Conservation (phyloP, 2,329 filamentous ascomycete genomes). For the Fusarium sp. region DNA sequence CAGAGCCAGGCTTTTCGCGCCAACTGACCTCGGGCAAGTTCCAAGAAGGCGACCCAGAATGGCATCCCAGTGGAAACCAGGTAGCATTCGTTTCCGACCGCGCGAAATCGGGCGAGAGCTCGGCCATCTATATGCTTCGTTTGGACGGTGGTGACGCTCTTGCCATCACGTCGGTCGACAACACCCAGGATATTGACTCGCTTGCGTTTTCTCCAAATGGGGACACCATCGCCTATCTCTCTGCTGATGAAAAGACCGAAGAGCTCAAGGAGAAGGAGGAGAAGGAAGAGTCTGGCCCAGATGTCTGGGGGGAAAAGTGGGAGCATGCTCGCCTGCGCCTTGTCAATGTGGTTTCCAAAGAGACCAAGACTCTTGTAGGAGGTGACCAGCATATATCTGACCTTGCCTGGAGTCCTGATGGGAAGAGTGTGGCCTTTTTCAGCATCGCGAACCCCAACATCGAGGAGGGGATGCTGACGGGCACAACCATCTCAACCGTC, state of each 20-base stretch:
- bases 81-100: conserved; percentile 28
- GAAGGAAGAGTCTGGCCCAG: conserved; percentile 47
- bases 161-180: conserved; percentile 26
- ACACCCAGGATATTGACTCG: conserved; percentile 14
- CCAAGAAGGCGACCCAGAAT: conserved; percentile 2
- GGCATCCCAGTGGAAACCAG: conserved; percentile 18
- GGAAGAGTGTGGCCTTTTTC: conserved; percentile 15
- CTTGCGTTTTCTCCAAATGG: conserved; percentile 31
- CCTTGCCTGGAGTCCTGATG: conserved; percentile 37
- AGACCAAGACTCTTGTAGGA: conserved; percentile 24
- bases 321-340: conserved; percentile 47
- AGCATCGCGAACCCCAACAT: conserved; percentile 22
- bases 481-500: conserved; percentile 17
- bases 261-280: conserved; percentile 36
- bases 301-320: conserved; percentile 53
- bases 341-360: conserved; percentile 45
- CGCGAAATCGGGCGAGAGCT: conserved; percentile 45
- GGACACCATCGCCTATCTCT: conserved; percentile 22
- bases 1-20: conserved; percentile 6
- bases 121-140: conserved; percentile 36
- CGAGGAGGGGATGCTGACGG: conserved; percentile 22
- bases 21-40: conserved; percentile 14
- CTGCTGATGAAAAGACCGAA: conserved; percentile 24
- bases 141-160: conserved; percentile 35
- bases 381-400: conserved; percentile 16